phyloP scores from a whole-genome alignment of 2,329 filamentous ascomycete genomes.

The Fusarium illudens region DNA sequence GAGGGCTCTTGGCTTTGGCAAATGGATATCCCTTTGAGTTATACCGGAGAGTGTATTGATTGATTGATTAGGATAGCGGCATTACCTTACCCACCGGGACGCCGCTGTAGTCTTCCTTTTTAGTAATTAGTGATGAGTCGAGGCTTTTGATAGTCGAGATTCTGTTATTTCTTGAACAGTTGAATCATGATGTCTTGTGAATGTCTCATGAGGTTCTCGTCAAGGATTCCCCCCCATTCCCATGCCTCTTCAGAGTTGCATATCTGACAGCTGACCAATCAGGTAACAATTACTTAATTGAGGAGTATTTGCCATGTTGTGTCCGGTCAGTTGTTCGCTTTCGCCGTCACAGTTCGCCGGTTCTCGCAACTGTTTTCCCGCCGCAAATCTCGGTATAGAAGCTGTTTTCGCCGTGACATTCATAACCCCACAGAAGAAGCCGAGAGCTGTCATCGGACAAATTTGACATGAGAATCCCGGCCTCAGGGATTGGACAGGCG shows the following conservation, averaged over 20 bases:
- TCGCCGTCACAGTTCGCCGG: background rate
- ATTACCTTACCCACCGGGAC: constrained; percentile 9
- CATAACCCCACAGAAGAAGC: background rate
- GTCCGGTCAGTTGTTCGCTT: background rate
- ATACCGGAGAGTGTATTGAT: constrained; percentile 32
- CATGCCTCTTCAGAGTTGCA: background rate
- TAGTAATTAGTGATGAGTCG: constrained; percentile 28
- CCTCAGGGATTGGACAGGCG: background rate
- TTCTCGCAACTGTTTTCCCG: background rate
- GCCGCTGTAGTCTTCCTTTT: constrained; percentile 4
- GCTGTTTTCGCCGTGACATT: background rate
- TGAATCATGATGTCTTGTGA: background rate
- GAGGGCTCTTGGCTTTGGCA: constrained; percentile 25
- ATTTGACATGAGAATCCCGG: background rate
- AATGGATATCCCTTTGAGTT: constrained; percentile 42
- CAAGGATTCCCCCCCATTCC: no score
- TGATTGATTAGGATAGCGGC: constrained; percentile 25
- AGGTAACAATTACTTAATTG: background rate
- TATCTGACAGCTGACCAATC: background rate
- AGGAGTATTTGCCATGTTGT: no score
- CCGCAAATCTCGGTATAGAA: background rate
- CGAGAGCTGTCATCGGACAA: background rate
- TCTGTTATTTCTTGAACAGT: background rate
- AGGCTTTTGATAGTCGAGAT: constrained; percentile 10
- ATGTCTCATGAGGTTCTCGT: background rate